A percentile compares a stretch with the other conserved stretches of the same genome.
phyloP scores from a whole-genome alignment of 768 basidiomycete species.

The Termitomyces sp. region DNA sequence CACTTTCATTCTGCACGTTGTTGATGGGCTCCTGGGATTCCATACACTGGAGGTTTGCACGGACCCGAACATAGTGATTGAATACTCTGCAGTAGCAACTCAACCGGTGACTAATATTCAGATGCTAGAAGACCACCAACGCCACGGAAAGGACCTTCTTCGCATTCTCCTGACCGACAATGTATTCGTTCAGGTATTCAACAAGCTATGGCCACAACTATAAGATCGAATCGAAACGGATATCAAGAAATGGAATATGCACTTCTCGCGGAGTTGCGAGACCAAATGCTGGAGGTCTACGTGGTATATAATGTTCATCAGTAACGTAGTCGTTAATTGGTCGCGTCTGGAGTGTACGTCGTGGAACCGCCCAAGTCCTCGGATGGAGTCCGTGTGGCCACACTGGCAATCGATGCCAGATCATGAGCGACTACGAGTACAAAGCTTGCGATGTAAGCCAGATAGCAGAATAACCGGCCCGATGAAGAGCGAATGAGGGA shows the following conservation, averaged over 20 bases:
- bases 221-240: neutral
- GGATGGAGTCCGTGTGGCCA: conserved; percentile 18
- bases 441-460: neutral
- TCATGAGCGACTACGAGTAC: conserved; percentile 7
- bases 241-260: neutral
- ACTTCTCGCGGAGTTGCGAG: conserved; percentile 55
- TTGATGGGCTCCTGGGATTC: conserved; percentile 29
- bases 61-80: conserved; percentile 91
- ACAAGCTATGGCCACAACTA: conserved; percentile 50
- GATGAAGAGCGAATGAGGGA: neutral
- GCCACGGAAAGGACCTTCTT: conserved; percentile 95
- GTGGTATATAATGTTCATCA: conserved; percentile 24
- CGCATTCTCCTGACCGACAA: conserved; percentile 87
- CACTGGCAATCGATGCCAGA: conserved; percentile 12
- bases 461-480: neutral
- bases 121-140: conserved; percentile 42
- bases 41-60: conserved; percentile 54
- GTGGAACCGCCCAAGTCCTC: conserved; percentile 19
- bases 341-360: conserved; percentile 50
- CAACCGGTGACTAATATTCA: neutral
- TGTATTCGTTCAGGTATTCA: conserved; percentile 81
- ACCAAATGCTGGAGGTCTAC: conserved; percentile 39
- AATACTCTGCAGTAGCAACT: conserved; percentile 56
- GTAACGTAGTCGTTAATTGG: conserved; percentile 39
- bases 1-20: conserved; percentile 2